Evolutionary conservation across 345 rosid species (phyloP), one percentile per base, ranked within the genome.

Genomic region (Geranium rotundifolium): DNA sequence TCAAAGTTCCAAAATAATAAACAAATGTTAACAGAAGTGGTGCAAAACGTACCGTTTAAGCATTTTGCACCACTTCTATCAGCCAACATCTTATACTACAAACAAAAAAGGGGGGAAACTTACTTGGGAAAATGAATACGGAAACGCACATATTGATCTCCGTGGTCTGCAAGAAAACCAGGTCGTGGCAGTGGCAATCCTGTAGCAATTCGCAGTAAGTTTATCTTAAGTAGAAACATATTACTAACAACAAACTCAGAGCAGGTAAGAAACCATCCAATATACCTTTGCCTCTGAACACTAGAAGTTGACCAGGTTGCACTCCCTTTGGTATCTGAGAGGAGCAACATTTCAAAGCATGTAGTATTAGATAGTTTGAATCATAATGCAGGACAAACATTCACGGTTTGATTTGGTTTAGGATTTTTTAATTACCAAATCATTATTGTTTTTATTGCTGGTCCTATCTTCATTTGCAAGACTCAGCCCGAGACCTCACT

Each of bases 141-240:
- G 71, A 92, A 85, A n/a, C 89, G 82, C 70, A 92, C 95, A 76
- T 80, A 87, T 75, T 87, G 93, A 76, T 92, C 92, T 69, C 98
- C 98, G 70, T 80, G 87, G 63, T 79, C 75, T 50, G 73, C 75
- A 62, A 89, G 73, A 69, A 84, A 80, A 30, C 98, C 93, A 72
- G 71, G 77, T 71, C 82, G 87, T 41, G 89, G 84, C 62, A 92
- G 80, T 57, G 41, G 41, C 41, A 34, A 34, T 34, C 98, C 98
- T 89, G 78, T 73, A 74, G 49, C 67, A 70, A 71, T 60, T 37
- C 60, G 41, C 7, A 34, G 41, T 34, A 5, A 34, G 10, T 34
- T 34, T 34, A 34, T 34, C 41, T 34, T 34, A 1, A 34, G 41
- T 34, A 4, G 41, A 34, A 34, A 34, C n/a, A 34, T 34, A 34